Percentiles rank a stretch among this genome's conserved stretches.
phyloP scores from a whole-genome alignment of 805 yeast species.

The Kurtzmaniella cleridarum region DNA sequence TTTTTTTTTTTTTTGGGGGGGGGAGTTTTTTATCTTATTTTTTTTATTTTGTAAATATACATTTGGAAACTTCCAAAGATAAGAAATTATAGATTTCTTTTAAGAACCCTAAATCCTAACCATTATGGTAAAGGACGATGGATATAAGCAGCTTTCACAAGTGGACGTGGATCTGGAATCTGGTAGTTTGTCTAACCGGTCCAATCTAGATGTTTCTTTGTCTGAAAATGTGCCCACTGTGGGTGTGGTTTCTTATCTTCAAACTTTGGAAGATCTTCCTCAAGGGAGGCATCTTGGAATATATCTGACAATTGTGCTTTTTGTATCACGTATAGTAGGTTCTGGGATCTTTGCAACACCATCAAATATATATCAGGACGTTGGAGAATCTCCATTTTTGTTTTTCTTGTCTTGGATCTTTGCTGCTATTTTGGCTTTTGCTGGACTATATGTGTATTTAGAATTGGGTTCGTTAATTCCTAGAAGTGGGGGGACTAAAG shows the following conservation, averaged over 20 bases:
- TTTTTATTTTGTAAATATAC: background rate
- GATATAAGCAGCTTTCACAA: background rate
- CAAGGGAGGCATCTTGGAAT: slow-evolving; percentile 74
- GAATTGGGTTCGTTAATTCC: slow-evolving; percentile 71
- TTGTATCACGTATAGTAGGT: slow-evolving; percentile 67
- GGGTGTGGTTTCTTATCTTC: slow-evolving; percentile 17
- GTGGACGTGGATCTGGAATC: slow-evolving; percentile 1
- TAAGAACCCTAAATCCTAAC: no score
- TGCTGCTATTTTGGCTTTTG: slow-evolving; percentile 57
- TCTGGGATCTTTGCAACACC: slow-evolving; percentile 77
- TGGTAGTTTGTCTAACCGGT: background rate
- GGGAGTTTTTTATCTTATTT: no score
- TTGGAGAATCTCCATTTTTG: slow-evolving; percentile 60
- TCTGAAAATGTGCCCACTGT: slow-evolving; percentile 2
- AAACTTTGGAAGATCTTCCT: slow-evolving; percentile 48
- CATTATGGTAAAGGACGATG: background rate
- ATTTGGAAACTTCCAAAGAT: background rate
- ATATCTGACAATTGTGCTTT: slow-evolving; percentile 57
- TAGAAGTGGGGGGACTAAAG: slow-evolving; percentile 71
- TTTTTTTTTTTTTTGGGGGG: no score
- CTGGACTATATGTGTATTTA: slow-evolving; percentile 61
- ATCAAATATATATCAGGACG: slow-evolving; percentile 57
- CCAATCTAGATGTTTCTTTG: slow-evolving; percentile 5
- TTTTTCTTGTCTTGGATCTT: slow-evolving; percentile 61
- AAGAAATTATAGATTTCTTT: background rate